Evolutionary conservation across 768 basidiomycete species (phyloP).

Genomic region (Mycena venus): DNA sequence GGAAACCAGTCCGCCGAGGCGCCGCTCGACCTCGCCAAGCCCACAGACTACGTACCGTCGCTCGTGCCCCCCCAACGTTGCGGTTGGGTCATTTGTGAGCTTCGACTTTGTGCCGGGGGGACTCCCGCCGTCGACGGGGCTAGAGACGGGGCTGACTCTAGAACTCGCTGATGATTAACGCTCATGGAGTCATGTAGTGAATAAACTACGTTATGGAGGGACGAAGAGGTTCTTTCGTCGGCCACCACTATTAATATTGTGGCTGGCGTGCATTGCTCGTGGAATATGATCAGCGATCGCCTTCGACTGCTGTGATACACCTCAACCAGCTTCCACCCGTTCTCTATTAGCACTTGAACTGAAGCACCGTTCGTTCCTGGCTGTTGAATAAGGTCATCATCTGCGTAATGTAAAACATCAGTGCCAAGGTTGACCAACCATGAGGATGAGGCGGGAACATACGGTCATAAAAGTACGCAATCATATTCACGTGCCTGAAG

Average conservation of each 20-base stretch:
- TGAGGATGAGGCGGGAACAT: neutral
- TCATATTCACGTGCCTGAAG: neutral
- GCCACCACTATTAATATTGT: too few species aligned
- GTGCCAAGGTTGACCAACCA: neutral
- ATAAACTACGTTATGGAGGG: too few species aligned
- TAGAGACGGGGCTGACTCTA: neutral
- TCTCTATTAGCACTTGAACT: neutral
- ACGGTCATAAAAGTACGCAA: neutral
- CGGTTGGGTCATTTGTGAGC: neutral
- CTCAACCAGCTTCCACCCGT: constrained; percentile 13
- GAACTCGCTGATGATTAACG: constrained; percentile 5
- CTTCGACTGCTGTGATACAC: constrained; percentile 10
- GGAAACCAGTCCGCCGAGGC: neutral
- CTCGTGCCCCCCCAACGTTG: neutral
- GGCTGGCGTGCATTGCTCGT: too few species aligned
- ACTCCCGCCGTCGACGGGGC: constrained; percentile 12
- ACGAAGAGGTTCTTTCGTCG: too few species aligned
- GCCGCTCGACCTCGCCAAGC: neutral
- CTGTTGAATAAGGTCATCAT: constrained; percentile 11
- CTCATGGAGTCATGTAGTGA: too few species aligned
- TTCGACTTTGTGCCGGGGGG: constrained; percentile 6
- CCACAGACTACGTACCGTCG: constrained; percentile 9
- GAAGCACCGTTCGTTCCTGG: neutral
- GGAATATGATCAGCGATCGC: too few species aligned
- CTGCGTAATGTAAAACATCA: neutral